These are phyloP conservation scores for Gnomoniopsis sp. DNA, from an alignment of 2,329 filamentous ascomycete species.

Conservation along the genomic window DNA sequence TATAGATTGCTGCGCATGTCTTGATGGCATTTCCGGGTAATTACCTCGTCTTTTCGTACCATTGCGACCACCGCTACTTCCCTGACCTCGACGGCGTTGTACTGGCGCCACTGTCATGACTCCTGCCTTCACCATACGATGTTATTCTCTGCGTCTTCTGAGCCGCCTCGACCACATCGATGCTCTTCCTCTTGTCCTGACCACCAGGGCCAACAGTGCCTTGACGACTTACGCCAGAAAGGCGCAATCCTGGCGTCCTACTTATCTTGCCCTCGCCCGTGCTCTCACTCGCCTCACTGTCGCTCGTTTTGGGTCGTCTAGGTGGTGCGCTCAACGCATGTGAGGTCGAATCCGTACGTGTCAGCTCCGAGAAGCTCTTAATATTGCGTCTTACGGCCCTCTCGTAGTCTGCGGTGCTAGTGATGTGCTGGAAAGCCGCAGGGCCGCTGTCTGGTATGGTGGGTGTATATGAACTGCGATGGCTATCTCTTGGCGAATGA, in stretches of 20 bases:
- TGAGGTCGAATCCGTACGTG: background rate
- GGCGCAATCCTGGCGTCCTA: background rate
- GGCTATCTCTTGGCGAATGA: background rate
- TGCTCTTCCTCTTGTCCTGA: background rate
- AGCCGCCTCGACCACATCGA: too few species aligned
- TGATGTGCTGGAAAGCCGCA: background rate
- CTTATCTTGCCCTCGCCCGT: background rate
- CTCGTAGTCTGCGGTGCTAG: background rate
- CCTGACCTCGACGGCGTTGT: background rate
- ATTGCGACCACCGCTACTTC: background rate
- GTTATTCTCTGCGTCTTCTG: background rate
- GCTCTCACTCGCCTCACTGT: background rate
- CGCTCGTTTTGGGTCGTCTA: background rate
- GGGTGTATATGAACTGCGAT: background rate
- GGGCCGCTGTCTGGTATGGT: background rate
- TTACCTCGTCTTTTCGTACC: background rate
- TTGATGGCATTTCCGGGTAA: background rate
- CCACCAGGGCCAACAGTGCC: background rate
- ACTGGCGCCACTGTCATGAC: background rate
- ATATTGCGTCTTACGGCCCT: background rate
- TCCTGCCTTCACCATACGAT: background rate
- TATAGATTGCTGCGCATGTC: too few species aligned
- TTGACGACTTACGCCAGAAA: background rate
- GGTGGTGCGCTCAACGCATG: background rate
- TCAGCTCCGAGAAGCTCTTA: background rate